A percentile compares a stretch with the other conserved stretches of the same genome.
Conservation (phyloP, 257 asterid genomes). For the Capsicum pubescens region DNA sequence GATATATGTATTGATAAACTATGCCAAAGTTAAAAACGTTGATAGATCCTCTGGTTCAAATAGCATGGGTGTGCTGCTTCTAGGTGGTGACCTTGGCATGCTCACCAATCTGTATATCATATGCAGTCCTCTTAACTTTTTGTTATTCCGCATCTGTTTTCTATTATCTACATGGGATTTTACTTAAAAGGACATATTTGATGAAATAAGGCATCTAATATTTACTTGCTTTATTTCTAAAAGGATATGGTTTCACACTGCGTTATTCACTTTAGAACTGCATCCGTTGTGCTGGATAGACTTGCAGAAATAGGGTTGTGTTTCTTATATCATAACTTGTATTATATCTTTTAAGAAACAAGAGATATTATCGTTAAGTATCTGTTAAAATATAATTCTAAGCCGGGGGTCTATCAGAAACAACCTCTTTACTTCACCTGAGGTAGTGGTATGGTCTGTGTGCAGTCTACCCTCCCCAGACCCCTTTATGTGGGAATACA, state of each 20-base stretch:
- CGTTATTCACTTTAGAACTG: background rate
- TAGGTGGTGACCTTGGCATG: background rate
- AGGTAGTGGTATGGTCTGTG: too few relatives aligned
- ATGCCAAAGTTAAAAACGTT: background rate
- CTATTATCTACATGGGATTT: background rate
- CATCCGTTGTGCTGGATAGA: background rate
- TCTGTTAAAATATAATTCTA: background rate
- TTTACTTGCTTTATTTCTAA: background rate
- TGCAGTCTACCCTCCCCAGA: too few relatives aligned
- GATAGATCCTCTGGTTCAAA: background rate
- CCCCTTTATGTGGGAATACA: too few relatives aligned
- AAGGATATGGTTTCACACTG: background rate
- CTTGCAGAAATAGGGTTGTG: constrained; percentile 5
- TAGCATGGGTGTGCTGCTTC: background rate
- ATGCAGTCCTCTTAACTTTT: background rate
- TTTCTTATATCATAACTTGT: background rate
- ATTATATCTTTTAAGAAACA: background rate
- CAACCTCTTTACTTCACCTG: too few relatives aligned
- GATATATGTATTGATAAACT: background rate
- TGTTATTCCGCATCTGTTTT: background rate
- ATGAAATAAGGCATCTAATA: background rate
- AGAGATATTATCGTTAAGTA: background rate
- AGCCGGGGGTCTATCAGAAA: too few relatives aligned
- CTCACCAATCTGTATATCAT: background rate
- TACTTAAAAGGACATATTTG: background rate